Evolutionary conservation across 208 protist genomes (phyloP).

Genomic region (Naegleria fowleri): DNA sequence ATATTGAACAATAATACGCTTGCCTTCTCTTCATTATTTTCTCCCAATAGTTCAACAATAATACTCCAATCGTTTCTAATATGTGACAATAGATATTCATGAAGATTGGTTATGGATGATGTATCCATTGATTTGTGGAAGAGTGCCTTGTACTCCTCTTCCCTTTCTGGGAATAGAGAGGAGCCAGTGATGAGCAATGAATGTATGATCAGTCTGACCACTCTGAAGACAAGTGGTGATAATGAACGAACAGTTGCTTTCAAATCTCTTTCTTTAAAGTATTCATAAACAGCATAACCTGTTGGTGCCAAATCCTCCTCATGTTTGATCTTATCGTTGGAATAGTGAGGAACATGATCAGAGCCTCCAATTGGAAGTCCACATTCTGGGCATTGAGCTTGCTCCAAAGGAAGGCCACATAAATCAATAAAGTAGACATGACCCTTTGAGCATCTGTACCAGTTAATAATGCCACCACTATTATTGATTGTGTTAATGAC

Average conservation of each 20-base stretch:
- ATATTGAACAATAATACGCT: not conserved
- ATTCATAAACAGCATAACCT: not conserved
- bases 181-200: not conserved
- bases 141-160: not conserved
- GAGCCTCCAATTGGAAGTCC: not conserved
- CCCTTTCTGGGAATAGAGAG: not conserved
- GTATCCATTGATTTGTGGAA: not conserved
- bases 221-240: not conserved
- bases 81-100: not conserved
- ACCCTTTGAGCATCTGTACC: not conserved
- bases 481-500: not conserved
- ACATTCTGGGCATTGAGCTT: not conserved
- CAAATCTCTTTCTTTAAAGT: not conserved
- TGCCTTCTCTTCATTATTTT: slow-evolving; percentile 2
- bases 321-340: not conserved
- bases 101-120: not conserved
- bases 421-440: not conserved
- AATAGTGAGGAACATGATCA: not conserved
- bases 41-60: not conserved
- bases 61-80: not conserved
- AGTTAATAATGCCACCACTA: not conserved
- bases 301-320: not conserved
- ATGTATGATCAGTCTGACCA: not conserved
- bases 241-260: not conserved
- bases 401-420: not conserved